phyloP scores from a whole-genome alignment of 495 filamentous ascomycete genomes.

The Neurospora discreta region DNA sequence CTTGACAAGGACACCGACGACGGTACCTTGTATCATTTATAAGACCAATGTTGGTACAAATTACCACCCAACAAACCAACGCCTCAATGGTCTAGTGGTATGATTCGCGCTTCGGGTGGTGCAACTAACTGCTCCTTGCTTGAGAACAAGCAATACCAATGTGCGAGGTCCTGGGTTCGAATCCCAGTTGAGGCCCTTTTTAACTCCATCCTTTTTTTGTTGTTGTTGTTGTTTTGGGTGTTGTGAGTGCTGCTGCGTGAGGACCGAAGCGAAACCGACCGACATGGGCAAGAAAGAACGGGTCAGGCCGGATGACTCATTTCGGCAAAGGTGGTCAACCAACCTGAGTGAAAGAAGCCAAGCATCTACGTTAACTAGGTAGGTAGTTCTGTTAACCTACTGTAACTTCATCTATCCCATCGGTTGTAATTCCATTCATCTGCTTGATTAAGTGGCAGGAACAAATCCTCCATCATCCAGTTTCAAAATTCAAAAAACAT shows the following conservation, averaged over 20 bases:
- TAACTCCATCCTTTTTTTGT: neutral
- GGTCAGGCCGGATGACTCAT: neutral
- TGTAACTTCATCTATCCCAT: neutral
- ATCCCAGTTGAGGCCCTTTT: neutral
- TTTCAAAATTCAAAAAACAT: neutral
- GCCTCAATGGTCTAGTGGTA: neutral
- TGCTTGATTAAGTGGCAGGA: too few species aligned
- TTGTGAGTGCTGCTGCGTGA: neutral
- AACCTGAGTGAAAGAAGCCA: neutral
- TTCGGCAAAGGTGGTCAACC: neutral
- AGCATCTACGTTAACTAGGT: neutral
- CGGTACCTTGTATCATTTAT: too few species aligned
- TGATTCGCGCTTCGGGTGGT: neutral
- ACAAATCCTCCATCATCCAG: too few species aligned
- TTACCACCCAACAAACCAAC: neutral
- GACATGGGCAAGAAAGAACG: neutral
- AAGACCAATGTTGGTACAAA: rapidly evolving
- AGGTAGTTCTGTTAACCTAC: neutral
- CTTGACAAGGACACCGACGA: too few species aligned
- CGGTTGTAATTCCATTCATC: too few species aligned
- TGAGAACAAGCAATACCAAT: neutral
- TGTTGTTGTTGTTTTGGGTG: neutral
- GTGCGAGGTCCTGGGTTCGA: neutral
- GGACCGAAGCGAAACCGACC: neutral
- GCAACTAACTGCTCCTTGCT: neutral